phyloP scores from a whole-genome alignment of 1,139 yeast species.

The Trichomonascaceae sp. region DNA sequence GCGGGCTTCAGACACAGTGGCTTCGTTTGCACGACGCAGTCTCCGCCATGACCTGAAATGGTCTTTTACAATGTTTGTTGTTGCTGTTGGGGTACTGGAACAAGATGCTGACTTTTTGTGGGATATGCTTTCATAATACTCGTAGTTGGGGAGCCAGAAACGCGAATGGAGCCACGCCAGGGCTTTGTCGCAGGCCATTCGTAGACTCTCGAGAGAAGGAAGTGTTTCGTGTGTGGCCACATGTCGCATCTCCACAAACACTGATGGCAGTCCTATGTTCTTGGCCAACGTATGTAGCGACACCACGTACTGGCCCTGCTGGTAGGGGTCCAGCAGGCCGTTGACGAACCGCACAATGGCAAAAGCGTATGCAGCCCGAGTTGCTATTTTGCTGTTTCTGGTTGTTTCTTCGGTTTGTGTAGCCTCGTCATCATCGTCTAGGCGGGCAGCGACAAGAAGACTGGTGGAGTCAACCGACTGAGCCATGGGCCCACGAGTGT shows the following conservation, averaged over 20 bases:
- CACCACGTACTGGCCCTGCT: slow-evolving; percentile 64
- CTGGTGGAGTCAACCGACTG: not conserved
- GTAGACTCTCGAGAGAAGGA: slow-evolving; percentile 56
- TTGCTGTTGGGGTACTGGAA: too few relatives aligned
- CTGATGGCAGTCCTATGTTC: slow-evolving; percentile 55
- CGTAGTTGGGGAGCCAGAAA: slow-evolving; percentile 57
- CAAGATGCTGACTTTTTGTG: too few relatives aligned
- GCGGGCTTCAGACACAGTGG: too few relatives aligned
- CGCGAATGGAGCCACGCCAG: slow-evolving; percentile 60
- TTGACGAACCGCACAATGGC: slow-evolving; percentile 79
- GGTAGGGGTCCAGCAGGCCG: slow-evolving; percentile 80
- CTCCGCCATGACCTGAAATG: too few relatives aligned
- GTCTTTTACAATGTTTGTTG: too few relatives aligned
- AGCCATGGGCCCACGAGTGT: not conserved
- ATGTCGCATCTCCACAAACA: slow-evolving; percentile 84
- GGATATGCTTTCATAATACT: too few relatives aligned
- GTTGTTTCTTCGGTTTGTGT: not conserved
- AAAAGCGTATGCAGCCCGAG: slow-evolving; percentile 54
- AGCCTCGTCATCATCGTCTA: too few relatives aligned
- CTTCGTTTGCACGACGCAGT: too few relatives aligned
- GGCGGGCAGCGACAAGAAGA: not conserved
- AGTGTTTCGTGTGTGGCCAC: slow-evolving; percentile 81
- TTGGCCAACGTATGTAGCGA: slow-evolving; percentile 69
- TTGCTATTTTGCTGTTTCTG: slow-evolving; percentile 7
- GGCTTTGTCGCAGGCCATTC: slow-evolving; percentile 47